Evolutionary conservation across 176 grass and related monocot species (phyloP).

Genomic region (Bromus sterilis): DNA sequence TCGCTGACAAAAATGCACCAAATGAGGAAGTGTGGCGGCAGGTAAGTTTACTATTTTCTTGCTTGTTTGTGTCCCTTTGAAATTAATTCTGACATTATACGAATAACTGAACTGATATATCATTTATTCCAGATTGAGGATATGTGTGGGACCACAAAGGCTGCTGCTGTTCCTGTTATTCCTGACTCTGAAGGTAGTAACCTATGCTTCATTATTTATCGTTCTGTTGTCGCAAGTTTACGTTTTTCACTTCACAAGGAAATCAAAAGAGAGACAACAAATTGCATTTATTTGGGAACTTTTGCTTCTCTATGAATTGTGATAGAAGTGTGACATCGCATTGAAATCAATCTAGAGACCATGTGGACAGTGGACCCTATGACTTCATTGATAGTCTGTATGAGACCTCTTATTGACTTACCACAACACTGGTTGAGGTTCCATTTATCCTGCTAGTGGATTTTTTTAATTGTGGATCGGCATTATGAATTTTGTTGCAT

Average conservation of each 20-base stretch:
- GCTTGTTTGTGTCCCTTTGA: background rate
- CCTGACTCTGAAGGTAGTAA: conserved; percentile 96
- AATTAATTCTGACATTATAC: conserved; percentile 6
- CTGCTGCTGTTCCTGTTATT: conserved; percentile 78
- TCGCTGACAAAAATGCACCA: conserved; percentile 99
- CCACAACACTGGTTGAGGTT: background rate
- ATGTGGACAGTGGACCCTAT: background rate
- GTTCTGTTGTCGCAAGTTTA: background rate
- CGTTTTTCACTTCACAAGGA: background rate
- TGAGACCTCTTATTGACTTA: background rate
- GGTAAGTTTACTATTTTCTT: conserved; percentile 33
- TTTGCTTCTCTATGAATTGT: background rate
- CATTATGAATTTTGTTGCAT: background rate
- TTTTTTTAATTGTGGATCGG: background rate
- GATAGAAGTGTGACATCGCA: background rate
- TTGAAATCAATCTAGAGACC: background rate
- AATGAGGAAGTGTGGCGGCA: conserved; percentile 98
- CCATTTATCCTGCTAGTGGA: background rate
- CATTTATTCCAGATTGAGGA: conserved; percentile 71
- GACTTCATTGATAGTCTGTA: background rate
- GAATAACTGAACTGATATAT: conserved; percentile 23
- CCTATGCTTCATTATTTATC: conserved; percentile 8
- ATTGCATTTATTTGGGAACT: background rate
- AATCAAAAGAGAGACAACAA: background rate
- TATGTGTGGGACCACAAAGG: conserved; percentile 73